A percentile compares a stretch with the other conserved stretches of the same genome.
These are phyloP conservation scores for Schwanniomyces polymorphus DNA, from an alignment of 805 yeast species.

Conservation along the genomic window DNA sequence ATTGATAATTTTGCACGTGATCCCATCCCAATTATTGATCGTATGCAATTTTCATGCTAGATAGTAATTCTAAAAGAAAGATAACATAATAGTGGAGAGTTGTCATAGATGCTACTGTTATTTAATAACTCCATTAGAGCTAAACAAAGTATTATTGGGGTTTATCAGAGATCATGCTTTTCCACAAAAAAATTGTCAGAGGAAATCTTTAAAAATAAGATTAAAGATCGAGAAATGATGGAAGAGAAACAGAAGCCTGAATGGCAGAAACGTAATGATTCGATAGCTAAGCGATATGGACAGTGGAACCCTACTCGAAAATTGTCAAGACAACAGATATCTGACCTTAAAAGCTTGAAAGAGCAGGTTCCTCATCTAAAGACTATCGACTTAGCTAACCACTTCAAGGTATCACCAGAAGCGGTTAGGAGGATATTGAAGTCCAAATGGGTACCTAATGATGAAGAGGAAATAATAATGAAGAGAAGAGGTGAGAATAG, in stretches of 20 bases:
- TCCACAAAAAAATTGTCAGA: constrained; percentile 1
- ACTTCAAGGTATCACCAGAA: constrained; percentile 75
- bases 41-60: not conserved
- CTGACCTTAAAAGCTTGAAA: constrained; percentile 58
- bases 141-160: not conserved
- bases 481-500: constrained; percentile 50
- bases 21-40: not conserved
- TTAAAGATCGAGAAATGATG: constrained; percentile 29
- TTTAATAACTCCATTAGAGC: not conserved
- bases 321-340: constrained; percentile 69
- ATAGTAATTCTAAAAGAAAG: not conserved
- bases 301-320: constrained; percentile 70
- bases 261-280: constrained; percentile 71
- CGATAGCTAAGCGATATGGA: constrained; percentile 61
- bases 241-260: constrained; percentile 42
- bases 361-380: constrained; percentile 59
- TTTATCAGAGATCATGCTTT: not conserved
- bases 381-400: constrained; percentile 57
- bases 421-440: constrained; percentile 77
- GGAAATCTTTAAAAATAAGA: constrained; percentile 13
- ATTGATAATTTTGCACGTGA: not conserved
- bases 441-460: constrained; percentile 72
- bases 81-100: not conserved
- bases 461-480: constrained; percentile 47
- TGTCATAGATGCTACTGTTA: not conserved